Evolutionary conservation across 2,329 filamentous ascomycete genomes (phyloP), one percentile per base, ranked within the genome.

Genomic region (Xylaria sp.): DNA sequence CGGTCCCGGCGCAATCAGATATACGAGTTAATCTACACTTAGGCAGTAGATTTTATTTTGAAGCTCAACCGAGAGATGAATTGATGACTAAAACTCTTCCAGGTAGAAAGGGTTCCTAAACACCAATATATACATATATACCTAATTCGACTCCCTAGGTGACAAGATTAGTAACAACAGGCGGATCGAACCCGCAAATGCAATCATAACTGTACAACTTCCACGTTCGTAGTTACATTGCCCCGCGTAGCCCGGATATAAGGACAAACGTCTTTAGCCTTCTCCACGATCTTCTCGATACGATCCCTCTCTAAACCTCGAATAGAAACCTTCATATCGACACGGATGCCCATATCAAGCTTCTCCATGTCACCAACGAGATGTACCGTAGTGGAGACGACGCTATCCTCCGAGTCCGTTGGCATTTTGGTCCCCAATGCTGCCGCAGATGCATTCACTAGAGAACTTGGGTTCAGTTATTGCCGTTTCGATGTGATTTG

Each of bases 291-390:
- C 48, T 46, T 53, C 40, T 64, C 57, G 17, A 64, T 27, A 13
- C 40, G 37, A 4, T 44, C 54, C 40, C 51, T 62, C 40, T 57
- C 46, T 25, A 67, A 4, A 7, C 65, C 65, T 0, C 63, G 57
- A 4, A 67, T 40, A 10, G 51, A 46, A 3, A 67, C 44, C 25
- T 57, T 54, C 63, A 65, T 56, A 40, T 67, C 60, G 8, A 67
- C 54, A 1, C 65, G 60, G n/a, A 67, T 51, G 6, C 65, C 65
- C 65, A 67, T 59, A 37, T 67, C 65, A 1, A 67, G 58, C 44
- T 46, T 35, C 55, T 65, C 60, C 63, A 67, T 63, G 25, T 67
- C 65, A 33, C 65, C 65, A 9, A 67, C 63, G 9, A 67, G 54
- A 41, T 67, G 65, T 27, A 67, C 65, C 51, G 65, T 64, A 29